Evolutionary conservation across 768 basidiomycete genomes (phyloP), one percentile per base, ranked within the genome.

Genomic region (Amanita exitialis): DNA sequence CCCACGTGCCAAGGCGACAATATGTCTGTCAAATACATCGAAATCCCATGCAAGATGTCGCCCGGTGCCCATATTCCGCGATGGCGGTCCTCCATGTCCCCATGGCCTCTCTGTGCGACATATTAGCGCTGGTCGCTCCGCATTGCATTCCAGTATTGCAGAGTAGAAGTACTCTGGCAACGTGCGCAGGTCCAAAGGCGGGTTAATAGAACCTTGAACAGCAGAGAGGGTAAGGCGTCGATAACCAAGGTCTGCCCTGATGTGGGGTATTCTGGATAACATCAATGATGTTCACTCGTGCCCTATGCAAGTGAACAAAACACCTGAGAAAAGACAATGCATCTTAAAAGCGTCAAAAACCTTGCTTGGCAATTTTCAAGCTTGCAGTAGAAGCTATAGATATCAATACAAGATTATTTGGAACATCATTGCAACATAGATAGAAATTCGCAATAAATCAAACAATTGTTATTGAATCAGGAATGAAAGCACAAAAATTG

Each of bases 11-110:
- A 87, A 71, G 3, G 86, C 82, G 38, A 72, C 66, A 37, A 86
- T 78, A 56, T 86, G 80, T 37, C 66, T 58, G 56, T 83, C 74
- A 51, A 92, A 82, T 63, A 89, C 86, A 2, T 61, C 67, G 61
- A 80, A 92, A 54, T 79, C 77, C 89, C 89, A 90, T 20, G 79
- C 76, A 12, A 92, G 70, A 59, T 80, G 76, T 1, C 68, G 65
- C 13, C 54, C 57, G n/a, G 69, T 60, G 10, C 64, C 74, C 52
- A 79, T 63, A 60, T 82, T 84, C 12, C 59, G 65, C 21, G 76
- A 75, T 4, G 59, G 59, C 1, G 83, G 83, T 0, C 86, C 86
- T 12, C 80, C 80, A 62, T 86, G 80, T 0, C 73, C 64, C 3
- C 74, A 64, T 8, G 80, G 72, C 15, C 49, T 61, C 59, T 91